Base-by-base conservation (phyloP, 1,139 yeast genomes). In the Blastobotrys ciferrii region DNA sequence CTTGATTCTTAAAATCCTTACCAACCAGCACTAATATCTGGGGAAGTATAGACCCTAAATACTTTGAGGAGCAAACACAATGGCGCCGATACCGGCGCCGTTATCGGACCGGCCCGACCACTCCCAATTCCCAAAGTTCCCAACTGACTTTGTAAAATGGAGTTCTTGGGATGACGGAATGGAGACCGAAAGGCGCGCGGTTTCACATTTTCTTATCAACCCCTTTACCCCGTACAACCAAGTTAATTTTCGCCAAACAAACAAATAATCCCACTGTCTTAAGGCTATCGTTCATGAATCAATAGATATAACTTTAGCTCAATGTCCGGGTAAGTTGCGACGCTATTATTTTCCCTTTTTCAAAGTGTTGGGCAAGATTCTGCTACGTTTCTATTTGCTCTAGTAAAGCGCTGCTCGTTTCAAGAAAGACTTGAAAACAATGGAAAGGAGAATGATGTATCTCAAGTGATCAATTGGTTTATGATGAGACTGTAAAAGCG, bases 311-410 rank as follows among this genome's bases (percentile, higher is more conserved):
- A 20, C 9, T 23, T 23, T 17, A 2, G 36, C 3, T 28, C 33
- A 32, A 35, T 32, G 42, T 40, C 47, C 14, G 47, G 44, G 40
- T 40, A 38, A 25, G 44, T 20, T 23, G 5, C 9, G 5, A 9
- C 9, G 28, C 9, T n/a, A n/a, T n/a, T n/a, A 5, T 9, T 23
- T 23, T 23, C 28, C 28, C 28, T 23, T 23, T 23, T 23, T 23
- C 9, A 6, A 5, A 23, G 28, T n/a, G n/a, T n/a, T n/a, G n/a
- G n/a, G n/a, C n/a, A n/a, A n/a, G n/a, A n/a, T n/a, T n/a, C n/a
- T n/a, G n/a, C n/a, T n/a, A n/a, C n/a, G n/a, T n/a, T n/a, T n/a
- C n/a, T n/a, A n/a, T n/a, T n/a, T n/a, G n/a, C n/a, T n/a, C n/a
- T n/a, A n/a, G n/a, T n/a, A n/a, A n/a, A n/a, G n/a, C n/a, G n/a